Conservation (phyloP, 2,329 filamentous ascomycete species). For the Didymella pinodella region DNA sequence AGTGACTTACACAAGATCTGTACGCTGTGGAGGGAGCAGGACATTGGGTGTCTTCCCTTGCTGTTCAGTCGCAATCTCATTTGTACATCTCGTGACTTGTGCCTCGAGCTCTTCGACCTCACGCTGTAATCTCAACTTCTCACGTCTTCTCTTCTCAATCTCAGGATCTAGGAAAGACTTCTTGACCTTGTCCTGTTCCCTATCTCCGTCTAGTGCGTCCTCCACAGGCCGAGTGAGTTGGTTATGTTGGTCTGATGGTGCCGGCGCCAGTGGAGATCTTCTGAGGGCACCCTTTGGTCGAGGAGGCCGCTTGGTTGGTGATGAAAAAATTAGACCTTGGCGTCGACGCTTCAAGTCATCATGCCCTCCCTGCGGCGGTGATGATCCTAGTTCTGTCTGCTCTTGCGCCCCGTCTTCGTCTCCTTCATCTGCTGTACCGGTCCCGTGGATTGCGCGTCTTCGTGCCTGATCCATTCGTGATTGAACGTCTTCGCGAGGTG, state of each 20-base stretch:
- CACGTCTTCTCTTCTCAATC: conserved; percentile 40
- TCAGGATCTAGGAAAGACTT: conserved; percentile 33
- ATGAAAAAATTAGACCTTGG: conserved; percentile 40
- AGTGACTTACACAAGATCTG: conserved; percentile 35
- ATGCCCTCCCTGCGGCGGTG: conserved; percentile 28
- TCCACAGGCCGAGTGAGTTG: conserved; percentile 22
- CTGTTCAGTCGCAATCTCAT: conserved; percentile 40
- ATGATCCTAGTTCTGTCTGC: conserved; percentile 31
- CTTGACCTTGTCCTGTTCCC: conserved; percentile 9
- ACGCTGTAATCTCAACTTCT: conserved; percentile 40
- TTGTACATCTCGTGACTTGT: conserved; percentile 41
- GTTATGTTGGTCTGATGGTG: conserved; percentile 26
- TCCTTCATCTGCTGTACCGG: conserved; percentile 6
- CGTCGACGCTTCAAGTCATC: conserved; percentile 33
- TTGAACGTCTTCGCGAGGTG: neutral
- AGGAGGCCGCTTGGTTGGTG: conserved; percentile 43
- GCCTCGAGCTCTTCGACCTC: conserved; percentile 43
- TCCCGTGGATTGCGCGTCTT: conserved; percentile 7
- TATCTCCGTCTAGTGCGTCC: conserved; percentile 16
- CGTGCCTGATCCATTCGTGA: conserved; percentile 5
- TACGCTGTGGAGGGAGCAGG: conserved; percentile 31
- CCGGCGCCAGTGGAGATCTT: conserved; percentile 27
- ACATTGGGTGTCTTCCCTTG: conserved; percentile 24
- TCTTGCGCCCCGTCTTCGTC: conserved; percentile 19
- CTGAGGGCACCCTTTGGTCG: conserved; percentile 27